Percentiles rank a stretch among this genome's conserved stretches.
phyloP scores from a whole-genome alignment of 805 yeast genomes.

The Barnettozyma pratensis region DNA sequence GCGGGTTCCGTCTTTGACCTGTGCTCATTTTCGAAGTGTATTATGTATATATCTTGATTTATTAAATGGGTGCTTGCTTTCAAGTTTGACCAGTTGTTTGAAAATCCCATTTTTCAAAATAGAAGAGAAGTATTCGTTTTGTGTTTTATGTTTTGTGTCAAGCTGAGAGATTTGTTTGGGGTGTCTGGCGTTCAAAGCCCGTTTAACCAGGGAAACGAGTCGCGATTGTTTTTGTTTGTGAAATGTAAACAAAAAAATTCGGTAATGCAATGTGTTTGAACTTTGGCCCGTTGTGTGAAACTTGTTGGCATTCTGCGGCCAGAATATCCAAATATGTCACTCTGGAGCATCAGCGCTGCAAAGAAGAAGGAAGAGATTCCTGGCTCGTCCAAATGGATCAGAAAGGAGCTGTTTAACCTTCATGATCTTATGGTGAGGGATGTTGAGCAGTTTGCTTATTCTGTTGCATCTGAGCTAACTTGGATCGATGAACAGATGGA shows the following conservation, averaged over 20 bases:
- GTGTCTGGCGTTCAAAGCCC: no score
- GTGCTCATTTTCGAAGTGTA: no score
- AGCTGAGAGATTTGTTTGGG: no score
- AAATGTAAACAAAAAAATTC: conserved; percentile 10
- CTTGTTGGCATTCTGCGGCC: neutral
- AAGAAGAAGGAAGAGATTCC: conserved; percentile 31
- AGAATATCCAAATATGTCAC: conserved; percentile 18
- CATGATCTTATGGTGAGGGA: conserved; percentile 33
- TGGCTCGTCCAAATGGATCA: conserved; percentile 49
- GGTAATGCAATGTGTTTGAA: neutral
- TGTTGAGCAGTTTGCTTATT: conserved; percentile 35
- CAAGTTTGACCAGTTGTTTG: no score
- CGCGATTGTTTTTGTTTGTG: conserved; percentile 3
- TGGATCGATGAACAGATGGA: conserved; percentile 39
- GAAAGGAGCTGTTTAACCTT: conserved; percentile 37
- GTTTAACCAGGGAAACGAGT: neutral
- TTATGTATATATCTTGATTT: no score
- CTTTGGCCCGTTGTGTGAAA: neutral
- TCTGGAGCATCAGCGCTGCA: conserved; percentile 27
- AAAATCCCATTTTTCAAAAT: no score
- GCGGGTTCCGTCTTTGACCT: no score
- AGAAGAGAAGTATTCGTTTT: no score
- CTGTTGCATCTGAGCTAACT: conserved; percentile 34
- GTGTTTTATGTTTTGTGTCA: neutral
- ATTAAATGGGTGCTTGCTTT: no score